phyloP scores from a whole-genome alignment of 2,329 filamentous ascomycete species.

The Diaporthe velutina region DNA sequence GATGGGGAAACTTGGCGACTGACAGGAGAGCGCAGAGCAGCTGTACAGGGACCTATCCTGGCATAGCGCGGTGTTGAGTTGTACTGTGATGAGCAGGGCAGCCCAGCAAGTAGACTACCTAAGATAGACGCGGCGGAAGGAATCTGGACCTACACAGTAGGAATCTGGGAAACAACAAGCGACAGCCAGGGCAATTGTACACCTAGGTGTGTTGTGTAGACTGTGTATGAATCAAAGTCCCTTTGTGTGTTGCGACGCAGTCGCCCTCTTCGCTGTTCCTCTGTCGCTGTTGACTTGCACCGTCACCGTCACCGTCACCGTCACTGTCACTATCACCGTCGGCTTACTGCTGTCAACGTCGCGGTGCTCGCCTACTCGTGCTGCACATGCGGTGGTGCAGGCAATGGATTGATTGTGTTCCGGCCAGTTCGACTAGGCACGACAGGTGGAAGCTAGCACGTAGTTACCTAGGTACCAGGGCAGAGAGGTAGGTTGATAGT shows the following conservation, averaged over 20 bases:
- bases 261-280: background rate
- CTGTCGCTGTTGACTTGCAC: background rate
- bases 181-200: background rate
- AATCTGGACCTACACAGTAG: too few species aligned
- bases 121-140: too few species aligned
- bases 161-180: background rate
- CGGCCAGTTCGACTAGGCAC: background rate
- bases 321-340: background rate
- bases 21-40: conserved; percentile 17
- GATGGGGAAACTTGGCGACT: conserved; percentile 25
- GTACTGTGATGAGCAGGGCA: conserved; percentile 13
- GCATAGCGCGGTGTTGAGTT: conserved; percentile 21
- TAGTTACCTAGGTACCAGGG: too few species aligned
- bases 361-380: conserved; percentile 24
- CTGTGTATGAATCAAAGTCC: background rate
- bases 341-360: background rate
- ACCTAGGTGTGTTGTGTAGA: background rate
- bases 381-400: conserved; percentile 1
- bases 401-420: background rate
- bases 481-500: background rate
- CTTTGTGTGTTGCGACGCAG: background rate
- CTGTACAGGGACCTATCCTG: conserved; percentile 22
- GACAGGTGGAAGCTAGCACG: background rate
- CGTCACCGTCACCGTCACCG: background rate
- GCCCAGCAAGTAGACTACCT: background rate